phyloP scores from a whole-genome alignment of 352 stramenopile species.

The Phytophthora cactorum region DNA sequence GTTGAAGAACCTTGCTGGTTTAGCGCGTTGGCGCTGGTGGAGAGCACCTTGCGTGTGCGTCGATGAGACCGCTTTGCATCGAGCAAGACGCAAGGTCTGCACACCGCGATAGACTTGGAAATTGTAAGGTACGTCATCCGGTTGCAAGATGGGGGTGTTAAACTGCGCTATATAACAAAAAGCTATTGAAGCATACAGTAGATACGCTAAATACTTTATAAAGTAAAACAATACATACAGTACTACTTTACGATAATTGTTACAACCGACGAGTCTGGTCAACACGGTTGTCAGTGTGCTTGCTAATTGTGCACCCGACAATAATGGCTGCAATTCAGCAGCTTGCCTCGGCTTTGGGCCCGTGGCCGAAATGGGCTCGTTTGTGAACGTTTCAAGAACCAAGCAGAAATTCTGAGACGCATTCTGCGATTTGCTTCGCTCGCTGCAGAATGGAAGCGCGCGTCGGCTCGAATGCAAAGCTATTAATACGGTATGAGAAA shows the following conservation, averaged over 20 bases:
- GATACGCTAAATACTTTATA: neutral
- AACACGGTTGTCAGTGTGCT: too few species aligned
- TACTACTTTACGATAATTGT: too few species aligned
- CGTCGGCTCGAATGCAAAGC: neutral
- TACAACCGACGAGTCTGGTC: too few species aligned
- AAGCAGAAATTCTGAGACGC: slow-evolving; percentile 25
- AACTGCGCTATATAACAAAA: slow-evolving; percentile 8
- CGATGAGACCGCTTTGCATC: slow-evolving; percentile 10
- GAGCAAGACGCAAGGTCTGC: slow-evolving; percentile 5
- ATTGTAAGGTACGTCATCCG: slow-evolving; percentile 6
- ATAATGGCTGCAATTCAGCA: too few species aligned
- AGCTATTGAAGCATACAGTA: neutral
- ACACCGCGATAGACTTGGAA: slow-evolving; percentile 4
- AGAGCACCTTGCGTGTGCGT: slow-evolving; percentile 14
- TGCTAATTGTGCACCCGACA: too few species aligned
- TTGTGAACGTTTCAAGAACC: slow-evolving; percentile 25
- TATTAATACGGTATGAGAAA: neutral
- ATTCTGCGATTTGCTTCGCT: slow-evolving; percentile 15
- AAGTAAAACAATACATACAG: too few species aligned
- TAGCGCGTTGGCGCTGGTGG: too few species aligned
- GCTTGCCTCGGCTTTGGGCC: too few species aligned
- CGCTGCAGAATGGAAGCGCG: neutral
- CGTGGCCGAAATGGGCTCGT: slow-evolving; percentile 6
- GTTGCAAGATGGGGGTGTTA: slow-evolving; percentile 6
- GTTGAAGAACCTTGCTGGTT: neutral